Evolutionary conservation across 371 early-diverging fungal species (phyloP).

Genomic region (Mortierella sp.): DNA sequence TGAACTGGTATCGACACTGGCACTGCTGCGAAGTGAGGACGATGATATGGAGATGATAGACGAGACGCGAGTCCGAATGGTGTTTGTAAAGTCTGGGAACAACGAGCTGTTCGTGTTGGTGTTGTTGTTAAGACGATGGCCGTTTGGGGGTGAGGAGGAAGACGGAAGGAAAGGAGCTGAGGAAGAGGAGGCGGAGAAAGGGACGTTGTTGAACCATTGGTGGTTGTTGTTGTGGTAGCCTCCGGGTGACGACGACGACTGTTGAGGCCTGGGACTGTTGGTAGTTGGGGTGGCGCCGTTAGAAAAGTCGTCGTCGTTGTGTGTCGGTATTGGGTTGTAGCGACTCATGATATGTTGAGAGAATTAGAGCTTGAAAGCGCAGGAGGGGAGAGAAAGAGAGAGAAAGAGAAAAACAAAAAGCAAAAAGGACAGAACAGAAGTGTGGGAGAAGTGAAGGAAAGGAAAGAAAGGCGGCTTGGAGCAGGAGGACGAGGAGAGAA

Average conservation of each 20-base stretch:
- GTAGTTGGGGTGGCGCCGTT: background rate
- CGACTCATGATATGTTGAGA: background rate
- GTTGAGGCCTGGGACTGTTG: background rate
- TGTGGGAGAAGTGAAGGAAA: background rate
- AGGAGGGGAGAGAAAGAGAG: background rate
- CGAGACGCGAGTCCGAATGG: conserved; percentile 18
- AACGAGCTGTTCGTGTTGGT: background rate
- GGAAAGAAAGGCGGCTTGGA: too few species aligned
- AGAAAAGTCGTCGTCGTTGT: background rate
- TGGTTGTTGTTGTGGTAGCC: background rate
- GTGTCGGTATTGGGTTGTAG: background rate
- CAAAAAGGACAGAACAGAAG: background rate
- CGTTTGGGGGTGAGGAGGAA: background rate
- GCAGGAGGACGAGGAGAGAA: too few species aligned
- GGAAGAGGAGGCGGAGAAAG: background rate
- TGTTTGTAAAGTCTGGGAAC: conserved; percentile 14
- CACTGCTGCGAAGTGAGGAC: background rate
- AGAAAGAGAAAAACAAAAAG: background rate
- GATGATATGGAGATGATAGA: conserved; percentile 16
- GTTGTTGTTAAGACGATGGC: background rate
- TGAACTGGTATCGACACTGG: background rate
- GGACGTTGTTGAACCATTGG: background rate
- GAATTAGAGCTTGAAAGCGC: too few species aligned
- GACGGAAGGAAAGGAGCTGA: background rate
- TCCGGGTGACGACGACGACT: background rate